Conservation (phyloP, 257 asterid genomes). For the Fraxinus cuspidata region DNA sequence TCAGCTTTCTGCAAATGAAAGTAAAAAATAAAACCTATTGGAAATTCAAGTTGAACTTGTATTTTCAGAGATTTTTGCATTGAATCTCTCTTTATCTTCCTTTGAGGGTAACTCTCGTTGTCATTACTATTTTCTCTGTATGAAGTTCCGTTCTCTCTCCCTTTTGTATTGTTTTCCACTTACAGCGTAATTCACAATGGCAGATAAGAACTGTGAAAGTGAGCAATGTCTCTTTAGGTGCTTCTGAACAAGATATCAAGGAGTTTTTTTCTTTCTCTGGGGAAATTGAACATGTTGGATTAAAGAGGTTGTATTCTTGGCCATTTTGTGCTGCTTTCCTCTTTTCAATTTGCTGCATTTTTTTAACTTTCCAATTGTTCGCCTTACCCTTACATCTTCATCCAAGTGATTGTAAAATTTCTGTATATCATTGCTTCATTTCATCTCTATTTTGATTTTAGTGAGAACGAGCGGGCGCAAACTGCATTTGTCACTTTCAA, state of each 20-base stretch:
- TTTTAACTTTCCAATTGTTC: neutral
- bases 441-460: constrained; percentile 25
- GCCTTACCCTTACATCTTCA: neutral
- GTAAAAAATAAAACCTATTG: neutral
- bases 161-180: neutral
- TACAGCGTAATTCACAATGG: constrained; percentile 17
- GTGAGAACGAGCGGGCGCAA: constrained; percentile 66
- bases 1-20: neutral
- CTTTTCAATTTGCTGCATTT: constrained; percentile 1
- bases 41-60: neutral
- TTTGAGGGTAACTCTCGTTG: neutral
- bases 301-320: constrained; percentile 48
- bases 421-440: constrained; percentile 5
- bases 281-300: constrained; percentile 55
- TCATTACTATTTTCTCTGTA: neutral
- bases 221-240: constrained; percentile 65
- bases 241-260: constrained; percentile 62
- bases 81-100: neutral
- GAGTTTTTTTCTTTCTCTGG: constrained; percentile 85
- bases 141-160: neutral
- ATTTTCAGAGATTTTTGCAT: neutral
- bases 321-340: constrained; percentile 9
- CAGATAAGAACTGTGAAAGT: constrained; percentile 68
- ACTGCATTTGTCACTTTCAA: constrained; percentile 66
- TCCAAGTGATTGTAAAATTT: constrained; percentile 17